Base-by-base conservation (phyloP, 768 basidiomycete genomes). In the Pisolithus sp. region DNA sequence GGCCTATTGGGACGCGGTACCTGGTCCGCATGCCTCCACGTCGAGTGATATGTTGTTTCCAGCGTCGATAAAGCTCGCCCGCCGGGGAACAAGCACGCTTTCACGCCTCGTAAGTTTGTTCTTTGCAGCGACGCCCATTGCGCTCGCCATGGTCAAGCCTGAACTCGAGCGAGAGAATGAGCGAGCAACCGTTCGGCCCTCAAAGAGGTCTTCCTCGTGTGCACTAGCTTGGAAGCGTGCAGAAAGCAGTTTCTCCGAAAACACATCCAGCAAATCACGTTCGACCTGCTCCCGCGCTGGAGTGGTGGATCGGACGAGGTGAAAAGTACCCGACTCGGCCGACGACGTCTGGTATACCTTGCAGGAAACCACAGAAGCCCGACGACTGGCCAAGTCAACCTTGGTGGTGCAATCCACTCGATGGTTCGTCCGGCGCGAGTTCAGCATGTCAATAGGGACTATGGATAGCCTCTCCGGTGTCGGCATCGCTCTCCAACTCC, bases 181-280 rank as follows among this genome's bases (percentile, higher is more conserved):
- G 37, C 72, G 68, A 42, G 71, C 65, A 51, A 71, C 67, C 58
- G 69, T 76, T 37, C 77, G 75, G 18, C 73, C 72, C 59, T 79
- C 77, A 66, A 85, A 85, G 48, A 87, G 70, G 53, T 81, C 79
- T 59, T 82, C 79, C 49, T 84, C 83, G 51, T 77, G 80, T 38
- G 75, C 73, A 49, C 73, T 77, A 7, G 85, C 84, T 49, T 85
- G 76, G 44, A 76, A 78, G 40, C 93, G 79, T 15, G 85, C 86
- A 2, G 79, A 75, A 24, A 85, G 68, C 56, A 87, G 86, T 21
- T 75, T 73, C 53, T 85, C 82, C 10, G 91, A 93, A 58, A 86
- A 82, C 52, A 96, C 81, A 61, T 95, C 93, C 43, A 79, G 76
- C 17, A 97, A 71, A 10, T 82, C 83, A 41, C 85, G 79, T 59